Evolutionary conservation across 177 flowering plant genomes (phyloP), one percentile per base, ranked within the genome.

Genomic region (Tripterygium wilfordii): DNA sequence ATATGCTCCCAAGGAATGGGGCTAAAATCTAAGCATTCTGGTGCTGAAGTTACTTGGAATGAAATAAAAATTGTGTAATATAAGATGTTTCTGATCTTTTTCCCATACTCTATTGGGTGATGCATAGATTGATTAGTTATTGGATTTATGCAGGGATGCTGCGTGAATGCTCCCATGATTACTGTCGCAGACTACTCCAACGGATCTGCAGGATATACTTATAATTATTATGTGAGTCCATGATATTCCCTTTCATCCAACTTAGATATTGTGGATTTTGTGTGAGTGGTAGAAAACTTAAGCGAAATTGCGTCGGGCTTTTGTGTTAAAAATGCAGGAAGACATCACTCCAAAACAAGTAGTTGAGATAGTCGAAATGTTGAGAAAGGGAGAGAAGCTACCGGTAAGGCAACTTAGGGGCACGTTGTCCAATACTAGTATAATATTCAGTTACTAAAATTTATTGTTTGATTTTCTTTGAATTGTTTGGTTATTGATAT

Each of bases 111-210:
- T n/a, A n/a, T n/a, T n/a, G n/a, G n/a, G n/a, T n/a, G n/a, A n/a
- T n/a, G n/a, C n/a, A n/a, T n/a, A n/a, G n/a, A n/a, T n/a, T n/a
- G n/a, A 29, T n/a, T 29, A 15, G 5, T 18, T 2, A 3, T 37
- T 49, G 27, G 14, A 47, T 53, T 61, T 56, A 36, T 55, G 58
- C 83, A 88, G 98, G 98, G 98, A 49, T 75, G 83, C 36, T 91
- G 98, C 63, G 98, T 91, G 36, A 91, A 91, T 76, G 98, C 98
- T 71, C 98, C 98, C 13, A 91, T 91, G 98, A 88, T 91, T 29
- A 80, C 98, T 1, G 94, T 91, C 31, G 98, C 95, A 17, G 98
- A 91, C 66, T 91, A 91, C 72, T 83, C 98, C 48, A 85, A 77
- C 48, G 94, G 96, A 42, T 91, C 98, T 26, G 96, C 85, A 74